Evolutionary conservation across 352 stramenopile species (phyloP).

Genomic region (Lagenidium sp.): DNA sequence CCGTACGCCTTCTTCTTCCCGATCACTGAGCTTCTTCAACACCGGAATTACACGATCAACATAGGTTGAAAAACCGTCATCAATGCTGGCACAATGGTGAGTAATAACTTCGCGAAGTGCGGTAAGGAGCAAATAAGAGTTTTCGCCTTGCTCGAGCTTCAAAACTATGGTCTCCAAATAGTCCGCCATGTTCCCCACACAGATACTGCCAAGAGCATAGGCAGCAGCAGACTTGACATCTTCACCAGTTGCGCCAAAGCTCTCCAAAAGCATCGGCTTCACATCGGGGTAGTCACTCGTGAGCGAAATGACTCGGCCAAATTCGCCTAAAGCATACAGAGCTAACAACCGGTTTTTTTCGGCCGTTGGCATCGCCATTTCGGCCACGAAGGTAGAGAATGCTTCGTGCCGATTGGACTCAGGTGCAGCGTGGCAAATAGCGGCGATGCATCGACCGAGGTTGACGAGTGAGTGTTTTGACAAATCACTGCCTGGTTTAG

Average conservation of each 20-base stretch:
- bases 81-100: conserved; percentile 61
- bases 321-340: conserved; percentile 93
- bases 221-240: conserved; percentile 96
- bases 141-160: conserved; percentile 83
- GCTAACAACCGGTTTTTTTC: conserved; percentile 84
- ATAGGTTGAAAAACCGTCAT: conserved; percentile 67
- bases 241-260: conserved; percentile 84
- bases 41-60: conserved; percentile 90
- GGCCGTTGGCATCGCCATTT: conserved; percentile 40
- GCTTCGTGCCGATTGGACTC: conserved; percentile 50
- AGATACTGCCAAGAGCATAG: conserved; percentile 94
- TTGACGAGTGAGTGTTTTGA: conserved; percentile 92
- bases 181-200: conserved; percentile 89
- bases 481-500: conserved; percentile 34
- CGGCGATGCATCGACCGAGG: conserved; percentile 89
- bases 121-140: conserved; percentile 96
- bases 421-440: conserved; percentile 57
- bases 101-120: conserved; percentile 95
- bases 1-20: conserved; percentile 92
- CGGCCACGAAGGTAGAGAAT: conserved; percentile 64
- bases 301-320: conserved; percentile 91
- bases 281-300: conserved; percentile 67
- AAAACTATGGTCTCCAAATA: conserved; percentile 91
- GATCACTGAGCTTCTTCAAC: conserved; percentile 88
- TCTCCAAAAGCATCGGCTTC: conserved; percentile 84